Conservation (phyloP, 129 eudicot genomes). For the Escallonia rubra region DNA sequence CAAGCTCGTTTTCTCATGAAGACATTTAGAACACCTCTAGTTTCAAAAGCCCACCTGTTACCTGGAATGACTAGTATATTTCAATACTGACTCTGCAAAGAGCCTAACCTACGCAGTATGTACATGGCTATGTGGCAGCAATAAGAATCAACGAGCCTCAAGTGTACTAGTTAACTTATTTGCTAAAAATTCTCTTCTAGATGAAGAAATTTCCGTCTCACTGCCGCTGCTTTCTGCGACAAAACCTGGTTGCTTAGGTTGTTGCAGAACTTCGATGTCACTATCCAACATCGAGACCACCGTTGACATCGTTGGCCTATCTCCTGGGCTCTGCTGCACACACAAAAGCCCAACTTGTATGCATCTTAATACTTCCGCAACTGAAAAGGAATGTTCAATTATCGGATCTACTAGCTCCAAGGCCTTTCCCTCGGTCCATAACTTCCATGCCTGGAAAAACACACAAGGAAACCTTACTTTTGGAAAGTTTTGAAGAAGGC, state of each 20-base stretch:
- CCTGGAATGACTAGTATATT: too few relatives aligned
- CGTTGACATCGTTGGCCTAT: slow-evolving; percentile 42
- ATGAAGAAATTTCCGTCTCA: neutral
- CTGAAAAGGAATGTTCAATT: slow-evolving; percentile 12
- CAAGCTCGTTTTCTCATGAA: too few relatives aligned
- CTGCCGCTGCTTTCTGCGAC: slow-evolving; percentile 19
- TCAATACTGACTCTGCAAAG: too few relatives aligned
- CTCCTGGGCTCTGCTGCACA: slow-evolving; percentile 39
- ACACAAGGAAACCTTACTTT: neutral
- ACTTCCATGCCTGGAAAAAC: slow-evolving; percentile 42
- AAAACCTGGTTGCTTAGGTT: slow-evolving; percentile 43
- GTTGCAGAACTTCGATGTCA: slow-evolving; percentile 22
- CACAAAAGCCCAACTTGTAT: slow-evolving; percentile 49
- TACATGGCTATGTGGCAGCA: too few relatives aligned
- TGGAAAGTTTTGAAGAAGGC: neutral
- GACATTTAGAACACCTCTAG: too few relatives aligned
- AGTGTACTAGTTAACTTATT: too few relatives aligned
- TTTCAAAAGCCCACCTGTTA: too few relatives aligned
- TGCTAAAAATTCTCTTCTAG: too few relatives aligned
- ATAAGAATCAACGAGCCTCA: too few relatives aligned
- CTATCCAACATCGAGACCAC: slow-evolving; percentile 34
- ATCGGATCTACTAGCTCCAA: slow-evolving; percentile 23
- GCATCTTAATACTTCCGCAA: slow-evolving; percentile 25
- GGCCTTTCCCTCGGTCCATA: slow-evolving; percentile 27
- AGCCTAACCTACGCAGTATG: too few relatives aligned